phyloP scores from a whole-genome alignment of 2,329 filamentous ascomycete genomes.

The Seiridium cupressi region DNA sequence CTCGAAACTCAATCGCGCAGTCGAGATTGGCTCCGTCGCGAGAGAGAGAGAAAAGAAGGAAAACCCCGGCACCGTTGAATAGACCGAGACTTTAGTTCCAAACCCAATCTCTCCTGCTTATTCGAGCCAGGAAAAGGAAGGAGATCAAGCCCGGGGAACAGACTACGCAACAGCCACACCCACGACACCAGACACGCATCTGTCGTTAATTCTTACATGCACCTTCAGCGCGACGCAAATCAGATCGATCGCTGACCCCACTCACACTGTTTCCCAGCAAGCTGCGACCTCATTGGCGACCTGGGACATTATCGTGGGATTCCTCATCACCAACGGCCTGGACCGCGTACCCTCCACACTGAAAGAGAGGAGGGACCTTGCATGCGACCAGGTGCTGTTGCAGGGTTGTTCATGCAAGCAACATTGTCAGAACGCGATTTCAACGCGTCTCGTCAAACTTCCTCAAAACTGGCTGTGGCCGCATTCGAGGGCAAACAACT shows the following conservation, averaged over 20 bases:
- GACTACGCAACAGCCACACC: background rate
- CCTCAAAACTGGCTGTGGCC: conserved; percentile 6
- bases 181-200: background rate
- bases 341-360: conserved; percentile 1
- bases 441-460: conserved; percentile 5
- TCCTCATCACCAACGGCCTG: conserved; percentile 6
- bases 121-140: background rate
- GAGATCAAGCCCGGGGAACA: background rate
- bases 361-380: background rate
- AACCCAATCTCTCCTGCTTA: background rate
- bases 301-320: background rate
- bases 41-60: background rate
- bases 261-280: background rate
- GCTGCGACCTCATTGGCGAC: conserved; percentile 2
- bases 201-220: background rate
- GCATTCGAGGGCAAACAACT: conserved; percentile 1
- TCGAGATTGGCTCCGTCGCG: background rate
- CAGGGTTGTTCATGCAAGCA: conserved; percentile 8
- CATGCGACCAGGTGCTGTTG: background rate
- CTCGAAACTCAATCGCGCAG: background rate
- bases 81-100: background rate
- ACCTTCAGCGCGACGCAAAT: conserved; percentile 4
- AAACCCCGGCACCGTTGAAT: too few relatives aligned
- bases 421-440: conserved; percentile 8
- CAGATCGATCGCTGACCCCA: conserved; percentile 5